Conservation (phyloP, 169 alveolate genomes). For the Eimeria maxima region DNA sequence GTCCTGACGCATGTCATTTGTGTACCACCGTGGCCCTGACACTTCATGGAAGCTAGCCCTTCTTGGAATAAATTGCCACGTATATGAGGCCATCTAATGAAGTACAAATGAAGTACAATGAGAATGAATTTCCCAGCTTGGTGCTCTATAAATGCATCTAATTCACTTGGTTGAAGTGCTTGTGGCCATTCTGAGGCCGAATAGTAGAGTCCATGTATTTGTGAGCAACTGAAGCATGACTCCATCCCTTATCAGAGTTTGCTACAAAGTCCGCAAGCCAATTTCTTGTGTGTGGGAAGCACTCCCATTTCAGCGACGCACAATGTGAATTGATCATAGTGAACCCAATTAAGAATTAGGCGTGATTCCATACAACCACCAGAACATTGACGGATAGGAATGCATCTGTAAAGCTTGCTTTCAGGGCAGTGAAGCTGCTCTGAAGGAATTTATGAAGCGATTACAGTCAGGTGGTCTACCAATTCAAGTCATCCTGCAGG, state of each 20-base stretch:
- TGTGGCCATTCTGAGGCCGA: not conserved
- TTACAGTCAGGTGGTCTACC: slow-evolving; percentile 22
- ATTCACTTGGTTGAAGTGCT: not conserved
- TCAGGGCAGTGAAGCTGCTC: slow-evolving; percentile 71
- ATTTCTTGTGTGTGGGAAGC: not conserved
- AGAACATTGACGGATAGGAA: not conserved
- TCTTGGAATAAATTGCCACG: not conserved
- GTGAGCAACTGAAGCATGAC: not conserved
- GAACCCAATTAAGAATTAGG: not conserved
- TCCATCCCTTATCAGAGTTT: not conserved
- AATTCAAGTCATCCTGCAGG: slow-evolving; percentile 71
- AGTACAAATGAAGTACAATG: not conserved
- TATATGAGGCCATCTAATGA: not conserved
- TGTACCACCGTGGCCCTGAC: not conserved
- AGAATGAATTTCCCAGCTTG: not conserved
- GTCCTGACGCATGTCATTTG: not conserved
- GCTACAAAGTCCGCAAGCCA: not conserved
- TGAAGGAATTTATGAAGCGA: slow-evolving; percentile 59
- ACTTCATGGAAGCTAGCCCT: not conserved
- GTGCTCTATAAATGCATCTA: not conserved
- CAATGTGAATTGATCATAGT: not conserved
- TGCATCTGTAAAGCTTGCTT: slow-evolving; percentile 1
- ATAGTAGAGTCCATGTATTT: not conserved
- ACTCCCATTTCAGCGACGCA: not conserved
- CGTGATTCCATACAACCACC: not conserved